Percentiles rank a stretch among this genome's conserved stretches.
Evolutionary conservation across 306 rosid species (phyloP).

Genomic region (Mimosa pudica): DNA sequence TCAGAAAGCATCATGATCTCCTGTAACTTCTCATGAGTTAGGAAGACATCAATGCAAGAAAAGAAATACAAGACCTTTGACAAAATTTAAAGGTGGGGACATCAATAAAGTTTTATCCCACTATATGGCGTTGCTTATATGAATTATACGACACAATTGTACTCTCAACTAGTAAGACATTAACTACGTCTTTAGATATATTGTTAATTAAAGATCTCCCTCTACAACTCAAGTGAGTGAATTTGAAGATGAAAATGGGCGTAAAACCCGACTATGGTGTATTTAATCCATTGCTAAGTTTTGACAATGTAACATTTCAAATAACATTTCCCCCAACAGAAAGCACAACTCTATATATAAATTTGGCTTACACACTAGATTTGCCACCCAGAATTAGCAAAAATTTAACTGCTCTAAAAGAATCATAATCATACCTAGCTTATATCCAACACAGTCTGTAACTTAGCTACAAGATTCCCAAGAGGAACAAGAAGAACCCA

Average conservation of each 20-base stretch:
- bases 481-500: constrained; percentile 10
- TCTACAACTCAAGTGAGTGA: background rate
- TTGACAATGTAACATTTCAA: constrained; percentile 2
- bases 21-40: background rate
- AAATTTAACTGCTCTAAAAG: constrained; percentile 21
- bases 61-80: background rate
- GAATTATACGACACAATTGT: too few relatives aligned
- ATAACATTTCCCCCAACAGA: background rate
- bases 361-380: constrained; percentile 8
- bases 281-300: constrained; percentile 16
- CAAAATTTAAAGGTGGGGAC: too few relatives aligned
- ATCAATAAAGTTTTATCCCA: too few relatives aligned
- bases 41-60: background rate
- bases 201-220: too few relatives aligned
- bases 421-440: constrained; percentile 33
- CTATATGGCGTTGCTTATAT: too few relatives aligned
- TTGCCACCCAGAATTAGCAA: constrained; percentile 27
- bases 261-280: constrained; percentile 22
- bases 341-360: constrained; percentile 18
- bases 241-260: background rate
- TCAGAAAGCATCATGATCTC: background rate
- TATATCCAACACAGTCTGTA: constrained; percentile 18
- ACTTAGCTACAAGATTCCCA: constrained; percentile 33
- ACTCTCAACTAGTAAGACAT: too few relatives aligned
- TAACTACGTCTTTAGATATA: too few relatives aligned